A percentile compares a stretch with the other conserved stretches of the same genome.
phyloP scores from a whole-genome alignment of 225 moss, liverwort and hornwort species.

The Sphagnum contortum region DNA sequence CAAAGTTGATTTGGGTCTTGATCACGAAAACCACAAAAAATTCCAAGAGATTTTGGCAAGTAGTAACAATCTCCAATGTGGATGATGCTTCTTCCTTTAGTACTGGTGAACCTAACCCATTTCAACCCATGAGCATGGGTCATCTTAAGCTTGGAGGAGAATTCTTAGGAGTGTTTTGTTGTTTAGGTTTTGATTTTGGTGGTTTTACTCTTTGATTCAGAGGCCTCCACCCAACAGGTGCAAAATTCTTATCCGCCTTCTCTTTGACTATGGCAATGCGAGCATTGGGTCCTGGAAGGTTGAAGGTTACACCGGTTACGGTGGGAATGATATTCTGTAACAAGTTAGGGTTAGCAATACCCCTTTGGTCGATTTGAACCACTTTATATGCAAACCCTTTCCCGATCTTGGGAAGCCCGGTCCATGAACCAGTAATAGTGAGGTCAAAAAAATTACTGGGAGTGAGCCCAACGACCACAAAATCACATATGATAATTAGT shows the following conservation, averaged over 20 bases:
- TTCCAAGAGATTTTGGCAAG: too few relatives aligned
- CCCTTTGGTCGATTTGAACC: constrained; percentile 14
- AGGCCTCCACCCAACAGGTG: constrained; percentile 15
- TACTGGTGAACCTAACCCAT: too few relatives aligned
- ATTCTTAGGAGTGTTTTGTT: neutral
- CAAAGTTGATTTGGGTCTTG: too few relatives aligned
- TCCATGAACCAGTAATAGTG: constrained; percentile 29
- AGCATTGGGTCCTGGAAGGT: constrained; percentile 25
- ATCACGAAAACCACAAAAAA: too few relatives aligned
- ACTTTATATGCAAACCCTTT: constrained; percentile 29
- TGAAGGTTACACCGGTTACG: constrained; percentile 10
- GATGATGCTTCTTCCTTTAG: too few relatives aligned
- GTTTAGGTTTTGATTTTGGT: constrained; percentile 9
- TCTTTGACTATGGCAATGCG: constrained; percentile 29
- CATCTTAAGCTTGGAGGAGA: too few relatives aligned
- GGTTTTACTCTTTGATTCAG: constrained; percentile 19
- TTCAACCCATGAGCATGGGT: too few relatives aligned
- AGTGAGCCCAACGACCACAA: constrained; percentile 23
- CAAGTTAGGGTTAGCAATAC: constrained; percentile 9
- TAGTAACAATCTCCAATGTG: too few relatives aligned
- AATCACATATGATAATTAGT: constrained; percentile 39
- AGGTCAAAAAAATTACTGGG: constrained; percentile 14
- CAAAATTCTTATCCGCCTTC: constrained; percentile 26
- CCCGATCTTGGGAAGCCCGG: constrained; percentile 19
- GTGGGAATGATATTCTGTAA: constrained; percentile 15